phyloP scores from a whole-genome alignment of 1,139 yeast genomes.

The Lodderomyces margitis region DNA sequence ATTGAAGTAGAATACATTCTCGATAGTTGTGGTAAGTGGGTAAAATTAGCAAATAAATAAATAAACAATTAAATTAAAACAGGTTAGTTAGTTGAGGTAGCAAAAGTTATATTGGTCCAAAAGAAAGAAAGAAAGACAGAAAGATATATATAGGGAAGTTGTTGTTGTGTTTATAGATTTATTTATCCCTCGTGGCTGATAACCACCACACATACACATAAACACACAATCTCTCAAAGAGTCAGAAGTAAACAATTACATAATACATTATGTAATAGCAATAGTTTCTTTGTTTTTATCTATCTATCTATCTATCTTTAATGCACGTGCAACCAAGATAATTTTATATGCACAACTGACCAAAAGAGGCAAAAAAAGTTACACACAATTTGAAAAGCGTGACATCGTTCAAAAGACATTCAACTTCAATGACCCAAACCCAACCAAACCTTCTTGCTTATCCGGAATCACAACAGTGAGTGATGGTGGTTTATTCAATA shows the following conservation, averaged over 20 bases:
- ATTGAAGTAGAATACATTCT: not conserved
- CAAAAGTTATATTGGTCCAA: no score
- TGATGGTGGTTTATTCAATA: no score
- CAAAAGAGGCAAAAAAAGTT: no score
- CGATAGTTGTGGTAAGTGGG: not conserved
- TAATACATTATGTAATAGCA: not conserved
- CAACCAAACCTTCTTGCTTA: no score
- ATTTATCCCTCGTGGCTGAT: constrained; percentile 1
- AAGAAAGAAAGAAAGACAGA: not conserved
- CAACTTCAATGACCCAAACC: no score
- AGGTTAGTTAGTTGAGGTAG: no score
- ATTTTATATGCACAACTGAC: not conserved
- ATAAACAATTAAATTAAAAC: no score
- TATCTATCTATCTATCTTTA: not conserved
- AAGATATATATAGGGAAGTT: not conserved
- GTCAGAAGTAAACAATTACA: not conserved
- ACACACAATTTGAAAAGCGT: not conserved
- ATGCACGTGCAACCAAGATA: not conserved
- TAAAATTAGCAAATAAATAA: not conserved
- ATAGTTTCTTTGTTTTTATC: not conserved
- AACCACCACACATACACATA: not conserved
- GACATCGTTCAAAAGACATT: not conserved
- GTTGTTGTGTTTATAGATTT: not conserved
- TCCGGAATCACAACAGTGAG: no score
- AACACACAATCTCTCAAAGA: no score